phyloP scores from a whole-genome alignment of 768 basidiomycete species.

The Amylocystis lapponica region DNA sequence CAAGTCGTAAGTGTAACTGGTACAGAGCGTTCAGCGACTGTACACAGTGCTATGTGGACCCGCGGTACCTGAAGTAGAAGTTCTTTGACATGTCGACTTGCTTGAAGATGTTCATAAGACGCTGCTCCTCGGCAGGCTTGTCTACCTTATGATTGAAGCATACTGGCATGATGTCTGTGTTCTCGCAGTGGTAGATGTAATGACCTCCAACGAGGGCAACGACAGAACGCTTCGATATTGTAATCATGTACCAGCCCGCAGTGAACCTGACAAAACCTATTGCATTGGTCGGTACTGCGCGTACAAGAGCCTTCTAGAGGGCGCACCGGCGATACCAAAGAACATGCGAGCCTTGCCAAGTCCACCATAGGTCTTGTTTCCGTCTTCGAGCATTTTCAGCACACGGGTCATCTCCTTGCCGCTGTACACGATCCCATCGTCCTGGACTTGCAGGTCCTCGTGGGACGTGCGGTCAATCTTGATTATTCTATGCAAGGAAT shows the following conservation, averaged over 20 bases:
- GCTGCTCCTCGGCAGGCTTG: slow-evolving; percentile 82
- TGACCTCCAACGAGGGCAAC: slow-evolving; percentile 94
- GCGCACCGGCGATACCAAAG: slow-evolving; percentile 76
- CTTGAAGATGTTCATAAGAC: slow-evolving; percentile 86
- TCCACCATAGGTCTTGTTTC: slow-evolving; percentile 85
- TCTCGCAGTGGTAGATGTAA: slow-evolving; percentile 94
- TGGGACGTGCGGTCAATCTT: slow-evolving; percentile 88
- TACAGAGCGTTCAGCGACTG: background rate
- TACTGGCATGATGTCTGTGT: slow-evolving; percentile 77
- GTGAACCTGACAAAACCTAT: slow-evolving; percentile 91
- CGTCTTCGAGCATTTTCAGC: slow-evolving; percentile 93
- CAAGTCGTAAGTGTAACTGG: slow-evolving; percentile 91
- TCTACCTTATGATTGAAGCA: slow-evolving; percentile 79
- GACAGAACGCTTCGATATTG: slow-evolving; percentile 84
- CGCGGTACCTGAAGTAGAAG: slow-evolving; percentile 89
- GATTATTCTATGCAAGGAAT: slow-evolving; percentile 84
- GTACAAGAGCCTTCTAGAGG: background rate
- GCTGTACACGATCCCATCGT: slow-evolving; percentile 86
- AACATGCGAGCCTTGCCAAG: slow-evolving; percentile 73
- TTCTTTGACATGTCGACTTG: slow-evolving; percentile 99
- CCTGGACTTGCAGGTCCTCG: slow-evolving; percentile 68
- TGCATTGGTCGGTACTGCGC: background rate
- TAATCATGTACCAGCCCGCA: slow-evolving; percentile 92
- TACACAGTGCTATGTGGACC: background rate
- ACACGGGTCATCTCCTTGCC: slow-evolving; percentile 86